These are phyloP conservation scores for Stephanodiscus minutulus DNA, from an alignment of 108 stramenopile species.

Conservation along the genomic window DNA sequence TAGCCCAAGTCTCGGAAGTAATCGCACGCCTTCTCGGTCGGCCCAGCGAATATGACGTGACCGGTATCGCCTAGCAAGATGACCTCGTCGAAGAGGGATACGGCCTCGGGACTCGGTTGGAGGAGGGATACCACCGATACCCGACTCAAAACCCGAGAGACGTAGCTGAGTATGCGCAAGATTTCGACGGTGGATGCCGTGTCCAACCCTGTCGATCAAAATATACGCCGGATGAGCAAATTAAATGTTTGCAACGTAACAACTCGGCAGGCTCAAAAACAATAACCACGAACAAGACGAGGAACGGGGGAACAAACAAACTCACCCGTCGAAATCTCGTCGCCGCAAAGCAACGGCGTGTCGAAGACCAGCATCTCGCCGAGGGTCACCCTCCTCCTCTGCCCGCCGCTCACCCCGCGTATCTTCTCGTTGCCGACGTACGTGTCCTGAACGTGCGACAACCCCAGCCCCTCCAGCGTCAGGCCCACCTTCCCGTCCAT, in stretches of 20 bases:
- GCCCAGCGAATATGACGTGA: constrained; percentile 65
- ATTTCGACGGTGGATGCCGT: constrained; percentile 76
- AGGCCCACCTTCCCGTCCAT: constrained; percentile 24
- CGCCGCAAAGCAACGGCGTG: constrained; percentile 49
- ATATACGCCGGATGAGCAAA: neutral
- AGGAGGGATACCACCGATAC: constrained; percentile 69
- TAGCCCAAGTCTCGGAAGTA: constrained; percentile 57
- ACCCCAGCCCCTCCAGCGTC: constrained; percentile 56
- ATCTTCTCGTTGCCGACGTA: constrained; percentile 66
- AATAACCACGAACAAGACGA: neutral
- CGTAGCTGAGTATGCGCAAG: constrained; percentile 36
- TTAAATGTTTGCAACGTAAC: neutral
- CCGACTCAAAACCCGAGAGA: constrained; percentile 25
- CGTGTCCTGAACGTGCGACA: constrained; percentile 67
- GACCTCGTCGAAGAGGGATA: constrained; percentile 73
- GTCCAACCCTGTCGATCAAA: constrained; percentile 64
- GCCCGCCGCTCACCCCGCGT: constrained; percentile 59
- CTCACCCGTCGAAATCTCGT: constrained; percentile 50
- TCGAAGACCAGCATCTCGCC: constrained; percentile 39
- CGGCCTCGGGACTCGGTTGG: constrained; percentile 75
- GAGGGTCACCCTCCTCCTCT: constrained; percentile 52
- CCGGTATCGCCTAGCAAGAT: constrained; percentile 63
- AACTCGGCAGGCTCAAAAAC: too few relatives aligned
- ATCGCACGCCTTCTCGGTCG: constrained; percentile 47
- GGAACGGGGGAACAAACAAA: neutral